Conservation (phyloP, 371 early-diverging fungal genomes). For the Entomophthora muscae region DNA sequence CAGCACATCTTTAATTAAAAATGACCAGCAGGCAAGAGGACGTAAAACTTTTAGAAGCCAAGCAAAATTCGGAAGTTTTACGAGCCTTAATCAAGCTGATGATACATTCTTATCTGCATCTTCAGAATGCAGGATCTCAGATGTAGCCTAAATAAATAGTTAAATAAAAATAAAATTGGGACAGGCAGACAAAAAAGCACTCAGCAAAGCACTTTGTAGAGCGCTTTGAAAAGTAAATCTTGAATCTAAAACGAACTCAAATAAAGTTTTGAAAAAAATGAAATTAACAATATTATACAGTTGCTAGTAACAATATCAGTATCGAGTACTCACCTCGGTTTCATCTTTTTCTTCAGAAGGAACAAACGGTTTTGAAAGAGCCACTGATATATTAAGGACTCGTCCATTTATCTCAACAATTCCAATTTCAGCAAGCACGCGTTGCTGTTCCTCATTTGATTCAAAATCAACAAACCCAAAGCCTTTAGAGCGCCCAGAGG, state of each 20-base stretch:
- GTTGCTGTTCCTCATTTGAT: slow-evolving; percentile 55
- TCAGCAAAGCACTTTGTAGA: not conserved
- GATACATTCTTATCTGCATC: not conserved
- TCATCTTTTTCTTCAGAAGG: not conserved
- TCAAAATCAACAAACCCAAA: slow-evolving; percentile 82
- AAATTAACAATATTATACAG: not conserved
- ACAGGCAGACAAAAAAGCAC: not conserved
- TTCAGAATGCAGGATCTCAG: not conserved
- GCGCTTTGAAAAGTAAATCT: not conserved
- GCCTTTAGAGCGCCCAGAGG: slow-evolving; percentile 56
- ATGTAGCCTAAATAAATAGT: not conserved
- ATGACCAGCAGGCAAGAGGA: not conserved
- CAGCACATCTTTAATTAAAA: not conserved
- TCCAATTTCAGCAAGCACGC: slow-evolving; percentile 43
- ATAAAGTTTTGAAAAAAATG: not conserved
- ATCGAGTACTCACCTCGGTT: not conserved
- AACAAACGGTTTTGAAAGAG: slow-evolving; percentile 27
- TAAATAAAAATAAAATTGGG: not conserved
- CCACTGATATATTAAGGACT: slow-evolving; percentile 48
- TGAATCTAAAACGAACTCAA: not conserved
- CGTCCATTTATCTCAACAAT: slow-evolving; percentile 46
- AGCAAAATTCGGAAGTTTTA: not conserved
- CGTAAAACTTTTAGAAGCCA: not conserved
- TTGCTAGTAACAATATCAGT: not conserved
- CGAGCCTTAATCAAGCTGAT: not conserved